Percentiles rank a stretch among this genome's conserved stretches.
Evolutionary conservation across 345 rosid species (phyloP).

Genomic region (Aethionema arabicum): DNA sequence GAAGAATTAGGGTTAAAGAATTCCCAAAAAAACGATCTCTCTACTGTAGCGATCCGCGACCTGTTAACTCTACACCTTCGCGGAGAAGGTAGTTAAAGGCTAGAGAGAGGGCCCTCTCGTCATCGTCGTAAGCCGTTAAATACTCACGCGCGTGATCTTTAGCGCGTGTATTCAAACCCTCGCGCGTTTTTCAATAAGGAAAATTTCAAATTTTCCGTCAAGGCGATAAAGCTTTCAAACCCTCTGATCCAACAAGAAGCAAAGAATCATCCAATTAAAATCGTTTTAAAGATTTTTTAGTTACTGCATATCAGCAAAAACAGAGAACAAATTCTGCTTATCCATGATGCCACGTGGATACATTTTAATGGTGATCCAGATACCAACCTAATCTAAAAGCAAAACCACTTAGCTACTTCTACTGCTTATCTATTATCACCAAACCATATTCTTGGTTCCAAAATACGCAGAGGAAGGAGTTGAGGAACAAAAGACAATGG

Average conservation of each 20-base stretch:
- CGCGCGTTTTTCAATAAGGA: slow-evolving; percentile 26
- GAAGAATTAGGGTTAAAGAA: slow-evolving; percentile 54
- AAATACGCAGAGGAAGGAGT: slow-evolving; percentile 9
- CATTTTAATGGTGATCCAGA: slow-evolving; percentile 62
- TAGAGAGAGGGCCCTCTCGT: slow-evolving; percentile 13
- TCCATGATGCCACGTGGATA: slow-evolving; percentile 60
- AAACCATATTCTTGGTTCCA: slow-evolving; percentile 33
- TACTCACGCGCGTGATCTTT: slow-evolving; percentile 26
- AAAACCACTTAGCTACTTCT: slow-evolving; percentile 26
- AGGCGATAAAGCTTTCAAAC: no score
- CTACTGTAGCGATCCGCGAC: slow-evolving; percentile 19
- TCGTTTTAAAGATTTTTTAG: slow-evolving; percentile 24
- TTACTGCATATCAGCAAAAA: slow-evolving; percentile 13
- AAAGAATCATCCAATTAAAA: background rate
- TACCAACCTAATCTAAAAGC: slow-evolving; percentile 59
- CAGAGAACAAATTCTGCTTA: slow-evolving; percentile 46
- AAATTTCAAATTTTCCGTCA: no score
- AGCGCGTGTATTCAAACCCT: slow-evolving; percentile 28
- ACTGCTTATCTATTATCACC: slow-evolving; percentile 21
- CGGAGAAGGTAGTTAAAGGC: slow-evolving; percentile 9
- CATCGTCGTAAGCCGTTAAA: slow-evolving; percentile 10
- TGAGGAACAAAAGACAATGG: slow-evolving; percentile 46
- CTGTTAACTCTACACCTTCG: slow-evolving; percentile 19
- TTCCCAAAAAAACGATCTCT: slow-evolving; percentile 24
- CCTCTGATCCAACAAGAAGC: no score